A percentile compares a stretch with the other conserved stretches of the same genome.
Evolutionary conservation across 257 asterid species (phyloP).

Genomic region (Galeopsis tetrahit): DNA sequence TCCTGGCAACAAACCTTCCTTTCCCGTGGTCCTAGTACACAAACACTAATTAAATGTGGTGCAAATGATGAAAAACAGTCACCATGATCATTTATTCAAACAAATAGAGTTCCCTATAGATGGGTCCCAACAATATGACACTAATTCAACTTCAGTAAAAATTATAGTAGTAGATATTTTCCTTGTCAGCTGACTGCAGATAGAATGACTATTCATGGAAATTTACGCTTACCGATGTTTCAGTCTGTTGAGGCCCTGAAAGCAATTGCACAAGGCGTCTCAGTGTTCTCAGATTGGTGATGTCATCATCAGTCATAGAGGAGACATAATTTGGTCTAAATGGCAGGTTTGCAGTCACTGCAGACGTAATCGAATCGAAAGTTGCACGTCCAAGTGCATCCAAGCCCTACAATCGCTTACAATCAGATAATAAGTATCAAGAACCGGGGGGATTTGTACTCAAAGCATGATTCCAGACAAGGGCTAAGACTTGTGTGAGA

Average conservation of each 20-base stretch:
- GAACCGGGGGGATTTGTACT: background rate
- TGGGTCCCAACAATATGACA: background rate
- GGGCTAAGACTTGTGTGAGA: no score
- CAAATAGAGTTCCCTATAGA: slow-evolving; percentile 7
- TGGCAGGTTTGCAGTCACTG: slow-evolving; percentile 57
- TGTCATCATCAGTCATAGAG: slow-evolving; percentile 78
- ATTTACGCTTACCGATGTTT: slow-evolving; percentile 54
- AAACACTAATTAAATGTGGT: background rate
- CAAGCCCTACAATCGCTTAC: slow-evolving; percentile 67
- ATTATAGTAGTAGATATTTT: background rate
- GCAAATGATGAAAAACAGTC: background rate
- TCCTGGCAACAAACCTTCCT: background rate
- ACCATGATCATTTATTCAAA: background rate
- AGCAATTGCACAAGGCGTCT: slow-evolving; percentile 69
- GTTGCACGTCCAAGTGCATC: slow-evolving; percentile 91
- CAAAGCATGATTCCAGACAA: background rate
- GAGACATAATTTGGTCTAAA: slow-evolving; percentile 56
- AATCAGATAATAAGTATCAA: slow-evolving; percentile 31
- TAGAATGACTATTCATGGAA: background rate
- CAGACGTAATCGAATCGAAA: slow-evolving; percentile 60
- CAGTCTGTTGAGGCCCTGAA: slow-evolving; percentile 55
- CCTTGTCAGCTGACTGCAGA: background rate
- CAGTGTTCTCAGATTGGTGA: slow-evolving; percentile 69
- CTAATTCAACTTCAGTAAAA: background rate
- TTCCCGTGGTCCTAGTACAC: background rate